phyloP scores from a whole-genome alignment of 768 basidiomycete species.

The Tephrocybe sp. region DNA sequence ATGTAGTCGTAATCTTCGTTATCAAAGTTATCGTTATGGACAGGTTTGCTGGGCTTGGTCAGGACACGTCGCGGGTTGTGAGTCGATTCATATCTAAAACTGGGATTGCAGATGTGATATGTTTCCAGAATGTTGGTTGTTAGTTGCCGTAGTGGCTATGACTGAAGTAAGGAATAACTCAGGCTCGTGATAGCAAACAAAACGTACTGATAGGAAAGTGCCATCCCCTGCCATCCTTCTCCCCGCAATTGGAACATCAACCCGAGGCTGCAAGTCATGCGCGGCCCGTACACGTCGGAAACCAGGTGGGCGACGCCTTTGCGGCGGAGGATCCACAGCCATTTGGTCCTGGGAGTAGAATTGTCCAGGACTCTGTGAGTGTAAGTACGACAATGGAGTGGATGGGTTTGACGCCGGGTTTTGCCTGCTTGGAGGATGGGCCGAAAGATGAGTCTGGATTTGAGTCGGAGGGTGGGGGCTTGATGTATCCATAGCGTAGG shows the following conservation, averaged over 20 bases:
- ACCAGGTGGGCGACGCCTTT: conserved; percentile 69
- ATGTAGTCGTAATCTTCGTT: conserved; percentile 99
- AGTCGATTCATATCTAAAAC: conserved; percentile 91
- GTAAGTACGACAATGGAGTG: conserved; percentile 69
- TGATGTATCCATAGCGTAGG: conserved; percentile 63
- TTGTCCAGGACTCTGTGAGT: conserved; percentile 49
- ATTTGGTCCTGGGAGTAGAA: conserved; percentile 70
- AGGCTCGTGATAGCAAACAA: conserved; percentile 1
- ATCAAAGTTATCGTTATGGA: conserved; percentile 95
- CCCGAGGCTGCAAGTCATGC: conserved; percentile 75
- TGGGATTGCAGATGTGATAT: conserved; percentile 91
- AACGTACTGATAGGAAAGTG: conserved; percentile 75
- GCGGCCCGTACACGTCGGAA: conserved; percentile 76
- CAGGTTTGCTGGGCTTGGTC: conserved; percentile 95
- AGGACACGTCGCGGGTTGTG: conserved; percentile 96
- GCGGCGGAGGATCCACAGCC: conserved; percentile 62
- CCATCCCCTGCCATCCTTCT: conserved; percentile 79
- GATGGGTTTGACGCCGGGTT: conserved; percentile 65
- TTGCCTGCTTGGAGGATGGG: conserved; percentile 47
- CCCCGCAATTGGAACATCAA: conserved; percentile 58
- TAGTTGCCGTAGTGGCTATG: conserved; percentile 59
- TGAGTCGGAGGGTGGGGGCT: conserved; percentile 57
- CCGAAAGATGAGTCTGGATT: conserved; percentile 48
- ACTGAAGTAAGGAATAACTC: conserved; percentile 12
- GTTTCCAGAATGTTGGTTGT: conserved; percentile 89